Base-by-base conservation (phyloP, 1,284 basidiomycete genomes). In the Schizopora paradoxa region DNA sequence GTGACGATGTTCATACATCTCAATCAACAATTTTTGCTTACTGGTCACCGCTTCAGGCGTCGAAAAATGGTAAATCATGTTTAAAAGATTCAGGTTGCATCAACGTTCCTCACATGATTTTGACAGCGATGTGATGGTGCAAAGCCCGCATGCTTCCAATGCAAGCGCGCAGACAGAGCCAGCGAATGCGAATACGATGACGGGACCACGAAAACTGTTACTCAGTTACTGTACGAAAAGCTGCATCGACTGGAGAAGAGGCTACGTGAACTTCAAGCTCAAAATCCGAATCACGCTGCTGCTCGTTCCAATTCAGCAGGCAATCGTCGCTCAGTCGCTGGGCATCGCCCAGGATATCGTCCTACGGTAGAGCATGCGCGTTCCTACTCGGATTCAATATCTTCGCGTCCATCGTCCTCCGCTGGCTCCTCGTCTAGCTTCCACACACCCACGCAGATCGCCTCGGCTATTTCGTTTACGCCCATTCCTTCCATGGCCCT, bases 41-140 rank as follows among this genome's bases (percentile, higher is more conserved):
- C 16, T 25, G 29, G 35, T 34, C 40, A 34, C 32, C n/a, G 25
- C 25, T 34, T 38, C 42, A 51, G 49, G 49, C 49, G 49, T 34
- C 44, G 49, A 14, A 51, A 51, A 41, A 51, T 51, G 49, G 49
- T 47, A 23, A 39, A 43, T 32, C n/a, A n/a, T n/a, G n/a, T n/a
- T n/a, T n/a, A n/a, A n/a, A n/a, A n/a, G n/a, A n/a, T n/a, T n/a
- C 16, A 38, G 6, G 14, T 38, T 25, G 21, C n/a, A 18, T 18
- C 5, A 3, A 19, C 14, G 16, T 19, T 2, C 13, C 21, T 45
- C 14, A 14, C 18, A 11, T 11, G 18, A 5, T 16, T 41, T 34
- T 36, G 5, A n/a, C 43, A 51, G 49, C 23, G 37, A 36, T 51
- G 49, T 25, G 45, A 51, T 35, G 45, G 49, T 14, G 49, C 40